phyloP scores from a whole-genome alignment of 164 flowering plant genomes.

The Tetrastigma voinierianum region DNA sequence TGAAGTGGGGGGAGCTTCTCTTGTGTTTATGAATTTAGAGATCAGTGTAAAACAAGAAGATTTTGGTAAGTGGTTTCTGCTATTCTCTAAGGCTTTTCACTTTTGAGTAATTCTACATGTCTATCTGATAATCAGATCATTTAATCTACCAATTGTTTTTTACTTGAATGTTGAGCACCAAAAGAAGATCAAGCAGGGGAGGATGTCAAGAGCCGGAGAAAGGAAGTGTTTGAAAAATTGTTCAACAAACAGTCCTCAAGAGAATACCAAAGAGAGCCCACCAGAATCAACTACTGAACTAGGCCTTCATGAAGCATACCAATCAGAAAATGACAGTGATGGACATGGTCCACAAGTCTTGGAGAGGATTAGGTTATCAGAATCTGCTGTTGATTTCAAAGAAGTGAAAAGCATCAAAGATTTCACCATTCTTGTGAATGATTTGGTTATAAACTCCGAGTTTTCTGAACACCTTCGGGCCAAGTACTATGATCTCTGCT shows the following conservation, averaged over 20 bases:
- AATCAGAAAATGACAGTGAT: conserved; percentile 15
- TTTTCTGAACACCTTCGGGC: conserved; percentile 14
- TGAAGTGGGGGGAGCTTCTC: conserved; percentile 35
- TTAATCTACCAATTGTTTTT: background rate
- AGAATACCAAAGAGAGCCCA: background rate
- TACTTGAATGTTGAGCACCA: background rate
- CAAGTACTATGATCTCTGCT: conserved; percentile 44
- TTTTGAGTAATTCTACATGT: background rate
- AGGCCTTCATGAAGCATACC: background rate
- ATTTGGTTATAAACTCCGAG: conserved; percentile 28
- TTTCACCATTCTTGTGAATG: conserved; percentile 32
- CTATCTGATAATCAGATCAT: too few relatives aligned
- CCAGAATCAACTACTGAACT: background rate
- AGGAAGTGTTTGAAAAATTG: conserved; percentile 6
- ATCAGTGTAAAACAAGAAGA: conserved; percentile 11
- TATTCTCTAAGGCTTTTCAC: background rate
- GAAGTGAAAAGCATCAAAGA: conserved; percentile 27
- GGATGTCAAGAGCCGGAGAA: background rate
- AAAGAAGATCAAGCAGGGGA: background rate
- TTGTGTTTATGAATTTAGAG: conserved; percentile 25
- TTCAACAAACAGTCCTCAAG: background rate
- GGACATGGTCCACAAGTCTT: conserved; percentile 9
- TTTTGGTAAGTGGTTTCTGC: conserved; percentile 18
- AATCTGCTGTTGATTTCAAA: conserved; percentile 16
- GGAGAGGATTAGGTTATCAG: conserved; percentile 24